Evolutionary conservation across 208 protist genomes (phyloP).

Genomic region (Trypanosoma scelopori): DNA sequence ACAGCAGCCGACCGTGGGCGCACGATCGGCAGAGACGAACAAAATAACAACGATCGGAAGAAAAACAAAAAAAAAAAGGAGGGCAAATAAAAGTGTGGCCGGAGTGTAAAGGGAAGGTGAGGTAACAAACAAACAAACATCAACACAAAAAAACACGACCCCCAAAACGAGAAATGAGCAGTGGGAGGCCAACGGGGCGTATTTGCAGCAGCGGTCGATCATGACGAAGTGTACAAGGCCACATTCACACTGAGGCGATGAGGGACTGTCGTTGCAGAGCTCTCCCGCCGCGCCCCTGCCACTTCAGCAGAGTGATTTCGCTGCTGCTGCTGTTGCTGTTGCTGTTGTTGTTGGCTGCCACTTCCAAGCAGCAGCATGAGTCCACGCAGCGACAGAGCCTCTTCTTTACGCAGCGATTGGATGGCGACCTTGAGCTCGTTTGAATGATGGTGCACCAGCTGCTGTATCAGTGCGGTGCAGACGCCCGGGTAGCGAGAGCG

Average conservation of each 20-base stretch:
- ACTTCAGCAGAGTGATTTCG: neutral
- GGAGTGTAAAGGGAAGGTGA: neutral
- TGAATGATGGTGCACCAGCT: slow-evolving; percentile 33
- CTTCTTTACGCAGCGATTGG: slow-evolving; percentile 36
- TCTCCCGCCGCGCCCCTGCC: neutral
- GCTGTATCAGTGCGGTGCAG: slow-evolving; percentile 32
- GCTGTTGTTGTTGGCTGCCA: neutral
- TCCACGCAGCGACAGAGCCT: slow-evolving; percentile 42
- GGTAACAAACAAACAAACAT: neutral
- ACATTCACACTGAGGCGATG: slow-evolving; percentile 9
- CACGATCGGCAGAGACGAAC: too few species aligned
- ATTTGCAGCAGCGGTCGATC: neutral
- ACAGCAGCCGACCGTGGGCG: too few species aligned
- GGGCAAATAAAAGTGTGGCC: neutral
- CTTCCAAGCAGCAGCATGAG: slow-evolving; percentile 53
- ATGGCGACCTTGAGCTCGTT: slow-evolving; percentile 48
- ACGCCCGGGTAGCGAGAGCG: slow-evolving; percentile 14
- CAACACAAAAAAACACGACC: neutral
- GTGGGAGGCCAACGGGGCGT: too few species aligned
- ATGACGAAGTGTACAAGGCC: neutral
- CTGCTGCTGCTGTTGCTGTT: neutral
- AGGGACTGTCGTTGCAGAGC: neutral
- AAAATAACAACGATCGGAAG: neutral
- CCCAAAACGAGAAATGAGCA: too few species aligned
- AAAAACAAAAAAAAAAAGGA: neutral